phyloP scores from a whole-genome alignment of 192 early-diverging fungal genomes.

The Cetraspora pellucida region DNA sequence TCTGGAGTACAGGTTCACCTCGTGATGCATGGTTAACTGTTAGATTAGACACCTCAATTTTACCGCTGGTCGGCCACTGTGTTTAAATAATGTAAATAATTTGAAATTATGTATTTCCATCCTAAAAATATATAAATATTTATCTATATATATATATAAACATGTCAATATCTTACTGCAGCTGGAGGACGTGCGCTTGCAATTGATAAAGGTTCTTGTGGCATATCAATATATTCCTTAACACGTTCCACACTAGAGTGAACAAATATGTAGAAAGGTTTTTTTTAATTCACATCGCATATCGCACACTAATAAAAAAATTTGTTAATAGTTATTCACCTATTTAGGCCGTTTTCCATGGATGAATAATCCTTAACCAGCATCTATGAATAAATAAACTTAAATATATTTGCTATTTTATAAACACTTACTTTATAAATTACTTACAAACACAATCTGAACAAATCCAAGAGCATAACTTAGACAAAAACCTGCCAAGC shows the following conservation, averaged over 20 bases:
- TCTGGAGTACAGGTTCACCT: conserved; percentile 70
- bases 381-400: conserved; percentile 15
- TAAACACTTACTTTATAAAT: not conserved
- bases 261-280: not conserved
- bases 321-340: conserved; percentile 1
- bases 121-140: not conserved
- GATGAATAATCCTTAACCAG: conserved; percentile 32
- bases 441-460: conserved; percentile 48
- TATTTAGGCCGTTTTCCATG: conserved; percentile 30
- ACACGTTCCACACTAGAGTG: conserved; percentile 75
- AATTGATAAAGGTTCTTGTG: conserved; percentile 73
- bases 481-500: conserved; percentile 83
- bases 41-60: conserved; percentile 71
- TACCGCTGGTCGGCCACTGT: conserved; percentile 75
- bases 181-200: conserved; percentile 52
- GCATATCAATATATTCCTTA: conserved; percentile 76
- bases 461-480: conserved; percentile 78
- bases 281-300: conserved; percentile 52
- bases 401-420: not conserved
- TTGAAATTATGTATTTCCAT: too few relatives aligned
- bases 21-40: conserved; percentile 77
- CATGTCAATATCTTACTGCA: conserved; percentile 37
- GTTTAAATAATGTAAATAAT: conserved; percentile 14
- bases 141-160: conserved; percentile 9
- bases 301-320: conserved; percentile 31